Evolutionary conservation across 1,284 basidiomycete genomes (phyloP), one percentile per base, ranked within the genome.

Genomic region (Apiotrichum veenhuisii): DNA sequence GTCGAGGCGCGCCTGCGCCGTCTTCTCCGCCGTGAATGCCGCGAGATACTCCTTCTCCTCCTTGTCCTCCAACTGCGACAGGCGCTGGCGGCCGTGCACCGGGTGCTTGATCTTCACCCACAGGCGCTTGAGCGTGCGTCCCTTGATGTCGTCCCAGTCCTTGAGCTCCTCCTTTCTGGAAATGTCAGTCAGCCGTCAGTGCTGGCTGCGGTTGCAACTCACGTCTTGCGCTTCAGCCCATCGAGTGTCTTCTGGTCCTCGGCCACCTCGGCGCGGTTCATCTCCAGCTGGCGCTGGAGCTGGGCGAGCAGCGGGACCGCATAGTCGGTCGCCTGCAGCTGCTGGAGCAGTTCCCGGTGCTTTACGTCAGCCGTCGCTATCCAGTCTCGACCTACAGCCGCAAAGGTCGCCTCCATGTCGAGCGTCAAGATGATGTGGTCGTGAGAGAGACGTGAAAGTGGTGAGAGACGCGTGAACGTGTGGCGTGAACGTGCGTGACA

Each of bases 21-120:
- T 54, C 40, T 64, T 54, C 46, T 66, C 63, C 23, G 57, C 46
- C 17, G 45, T 48, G 20, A 69, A 51, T n/a, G 57, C 64, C 3
- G 59, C 59, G 26, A 65, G 25, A 42, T 69, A 67, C 43, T 65
- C 62, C 22, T 53, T 53, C 55, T 67, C 62, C 53, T 65, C 65
- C 50, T 64, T 64, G 27, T 59, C 51, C 52, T 63, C 63, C 49
- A 57, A 60, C 42, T 44, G 45, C 11, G 41, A 20, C 8, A 67
- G 55, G 3, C 23, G 41, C 36, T 59, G 49, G 23, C 45, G 50
- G 26, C 50, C 43, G 15, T 49, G 27, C 14, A 34, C 48, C 0
- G 64, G 64, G 50, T 64, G 59, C 30, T 55, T 58, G 50, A 66
- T 53, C 46, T 58, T 56, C 33, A 59, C 59, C 64, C 62, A 64